Conservation (phyloP, 1,284 basidiomycete genomes). For the Ustilago nuda region DNA sequence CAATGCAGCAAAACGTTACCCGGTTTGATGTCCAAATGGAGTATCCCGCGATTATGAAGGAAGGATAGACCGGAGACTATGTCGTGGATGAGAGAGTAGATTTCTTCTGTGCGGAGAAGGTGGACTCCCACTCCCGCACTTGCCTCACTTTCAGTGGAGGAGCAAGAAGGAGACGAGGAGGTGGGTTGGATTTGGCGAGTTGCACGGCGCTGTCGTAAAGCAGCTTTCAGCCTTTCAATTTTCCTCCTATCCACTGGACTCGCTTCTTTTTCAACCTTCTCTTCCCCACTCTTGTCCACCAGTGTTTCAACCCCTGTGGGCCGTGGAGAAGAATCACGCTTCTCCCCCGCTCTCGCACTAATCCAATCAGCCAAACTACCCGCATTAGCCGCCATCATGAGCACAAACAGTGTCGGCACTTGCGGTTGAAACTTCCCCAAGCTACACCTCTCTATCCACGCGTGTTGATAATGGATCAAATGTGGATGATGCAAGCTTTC, state of each 20-base stretch:
- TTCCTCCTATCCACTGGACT: constrained; percentile 15
- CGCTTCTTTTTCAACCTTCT: background rate
- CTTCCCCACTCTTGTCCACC: background rate
- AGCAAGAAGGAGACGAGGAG: background rate
- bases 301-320: background rate
- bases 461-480: constrained; percentile 92
- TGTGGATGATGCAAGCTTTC: constrained; percentile 90
- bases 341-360: constrained; percentile 46
- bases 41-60: constrained; percentile 70
- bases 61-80: constrained; percentile 63
- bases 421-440: constrained; percentile 53
- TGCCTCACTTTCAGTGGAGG: background rate
- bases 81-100: constrained; percentile 57
- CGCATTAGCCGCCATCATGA: constrained; percentile 68
- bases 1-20: constrained; percentile 91
- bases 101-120: constrained; percentile 63
- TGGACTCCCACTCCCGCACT: constrained; percentile 46
- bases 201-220: constrained; percentile 44
- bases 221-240: constrained; percentile 51
- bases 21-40: constrained; percentile 92
- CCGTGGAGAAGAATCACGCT: background rate
- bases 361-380: constrained; percentile 67
- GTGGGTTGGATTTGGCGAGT: constrained; percentile 2
- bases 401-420: constrained; percentile 64
- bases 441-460: constrained; percentile 81